These are phyloP conservation scores for Ajuga chamaepitys DNA, from an alignment of 257 asterid species.

Conservation along the genomic window DNA sequence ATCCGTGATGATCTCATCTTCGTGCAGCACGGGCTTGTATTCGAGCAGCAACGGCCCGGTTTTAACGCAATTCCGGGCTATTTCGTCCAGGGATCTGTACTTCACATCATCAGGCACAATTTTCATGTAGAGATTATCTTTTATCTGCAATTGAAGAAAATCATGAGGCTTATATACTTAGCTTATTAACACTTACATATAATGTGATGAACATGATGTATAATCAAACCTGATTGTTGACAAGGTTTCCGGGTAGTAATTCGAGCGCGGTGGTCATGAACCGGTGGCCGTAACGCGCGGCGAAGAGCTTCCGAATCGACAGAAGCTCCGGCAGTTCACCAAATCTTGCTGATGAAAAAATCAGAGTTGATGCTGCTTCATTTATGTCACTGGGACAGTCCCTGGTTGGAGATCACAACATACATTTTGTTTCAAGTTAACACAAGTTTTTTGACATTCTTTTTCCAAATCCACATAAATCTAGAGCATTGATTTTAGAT, in stretches of 20 bases:
- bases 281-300: slow-evolving; percentile 50
- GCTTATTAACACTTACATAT: no score
- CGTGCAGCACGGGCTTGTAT: slow-evolving; percentile 29
- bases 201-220: neutral
- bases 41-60: slow-evolving; percentile 51
- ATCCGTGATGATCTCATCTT: slow-evolving; percentile 15
- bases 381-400: slow-evolving; percentile 72
- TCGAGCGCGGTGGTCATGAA: slow-evolving; percentile 48
- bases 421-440: no score
- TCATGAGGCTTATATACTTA: neutral
- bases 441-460: no score
- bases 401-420: slow-evolving; percentile 22
- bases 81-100: slow-evolving; percentile 48
- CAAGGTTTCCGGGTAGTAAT: slow-evolving; percentile 63
- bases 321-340: slow-evolving; percentile 75
- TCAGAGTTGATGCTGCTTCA: slow-evolving; percentile 63
- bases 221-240: slow-evolving; percentile 45
- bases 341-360: slow-evolving; percentile 75
- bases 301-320: slow-evolving; percentile 48
- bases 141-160: slow-evolving; percentile 34
- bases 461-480: no score
- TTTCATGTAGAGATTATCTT: slow-evolving; percentile 27
- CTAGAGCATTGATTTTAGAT: no score
- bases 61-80: slow-evolving; percentile 25
- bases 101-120: slow-evolving; percentile 51